phyloP scores from a whole-genome alignment of 2,329 filamentous ascomycete species.

The Dactylella cylindrospora region DNA sequence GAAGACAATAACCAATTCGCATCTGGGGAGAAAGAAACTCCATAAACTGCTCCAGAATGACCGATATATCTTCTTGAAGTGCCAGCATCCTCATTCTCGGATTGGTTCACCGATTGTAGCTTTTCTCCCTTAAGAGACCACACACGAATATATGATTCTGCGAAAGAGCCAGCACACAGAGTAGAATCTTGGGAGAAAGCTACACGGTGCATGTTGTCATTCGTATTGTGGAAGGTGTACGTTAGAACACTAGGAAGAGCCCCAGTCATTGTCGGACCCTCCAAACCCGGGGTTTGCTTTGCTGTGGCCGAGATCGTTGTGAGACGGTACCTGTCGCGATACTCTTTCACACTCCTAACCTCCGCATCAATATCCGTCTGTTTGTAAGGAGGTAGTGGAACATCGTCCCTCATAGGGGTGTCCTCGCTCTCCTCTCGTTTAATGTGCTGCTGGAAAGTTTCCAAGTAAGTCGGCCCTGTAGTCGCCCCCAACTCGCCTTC shows the following conservation, averaged over 20 bases:
- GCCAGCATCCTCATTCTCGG: conserved; percentile 63
- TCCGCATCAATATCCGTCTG: conserved; percentile 91
- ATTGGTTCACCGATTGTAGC: conserved; percentile 66
- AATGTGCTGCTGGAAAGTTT: conserved; percentile 83
- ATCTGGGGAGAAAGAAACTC: conserved; percentile 76
- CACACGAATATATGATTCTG: conserved; percentile 91
- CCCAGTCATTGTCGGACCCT: conserved; percentile 77
- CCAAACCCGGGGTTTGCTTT: conserved; percentile 50
- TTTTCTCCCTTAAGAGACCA: conserved; percentile 88
- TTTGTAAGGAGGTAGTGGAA: conserved; percentile 83
- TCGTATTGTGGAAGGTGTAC: conserved; percentile 97
- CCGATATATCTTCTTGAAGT: conserved; percentile 79
- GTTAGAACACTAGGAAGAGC: conserved; percentile 86
- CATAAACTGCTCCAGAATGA: conserved; percentile 85
- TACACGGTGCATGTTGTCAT: conserved; percentile 73
- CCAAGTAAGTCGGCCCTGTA: conserved; percentile 71
- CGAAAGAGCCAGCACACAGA: conserved; percentile 83
- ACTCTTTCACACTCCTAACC: conserved; percentile 89
- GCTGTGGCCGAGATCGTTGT: conserved; percentile 15
- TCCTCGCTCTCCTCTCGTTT: conserved; percentile 90
- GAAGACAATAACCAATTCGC: conserved; percentile 81
- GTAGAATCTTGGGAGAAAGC: conserved; percentile 91
- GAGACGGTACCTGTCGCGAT: conserved; percentile 86
- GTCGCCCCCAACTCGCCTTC: conserved; percentile 48
- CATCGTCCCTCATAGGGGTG: conserved; percentile 71